Conservation (phyloP, 768 basidiomycete species). For the Leccinum variicolor region DNA sequence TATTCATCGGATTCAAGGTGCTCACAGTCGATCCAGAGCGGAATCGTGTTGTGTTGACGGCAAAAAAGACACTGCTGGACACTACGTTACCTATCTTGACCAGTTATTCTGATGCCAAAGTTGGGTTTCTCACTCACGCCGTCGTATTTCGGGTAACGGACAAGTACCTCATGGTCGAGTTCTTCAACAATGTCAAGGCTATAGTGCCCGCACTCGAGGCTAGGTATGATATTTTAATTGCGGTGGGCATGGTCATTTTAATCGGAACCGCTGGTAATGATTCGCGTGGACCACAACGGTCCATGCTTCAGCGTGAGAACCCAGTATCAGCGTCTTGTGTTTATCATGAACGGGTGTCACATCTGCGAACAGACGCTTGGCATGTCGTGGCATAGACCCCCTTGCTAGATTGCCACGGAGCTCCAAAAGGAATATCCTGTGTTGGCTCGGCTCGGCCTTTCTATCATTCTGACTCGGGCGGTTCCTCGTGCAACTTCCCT, state of each 20-base stretch:
- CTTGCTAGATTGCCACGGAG: conserved; percentile 59
- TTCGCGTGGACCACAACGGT: conserved; percentile 32
- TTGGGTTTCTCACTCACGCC: conserved; percentile 73
- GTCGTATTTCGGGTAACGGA: conserved; percentile 82
- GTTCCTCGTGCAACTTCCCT: no score
- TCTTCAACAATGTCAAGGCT: conserved; percentile 86
- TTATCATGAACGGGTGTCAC: neutral
- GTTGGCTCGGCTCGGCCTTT: no score
- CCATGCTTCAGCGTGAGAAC: conserved; percentile 45
- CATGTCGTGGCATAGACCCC: conserved; percentile 62
- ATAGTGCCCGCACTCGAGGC: conserved; percentile 78
- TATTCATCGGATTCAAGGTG: conserved; percentile 46
- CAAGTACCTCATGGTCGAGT: conserved; percentile 80
- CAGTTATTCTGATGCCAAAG: conserved; percentile 59
- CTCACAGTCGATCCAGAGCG: conserved; percentile 78
- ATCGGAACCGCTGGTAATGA: conserved; percentile 1
- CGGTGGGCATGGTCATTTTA: neutral
- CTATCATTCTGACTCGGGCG: no score
- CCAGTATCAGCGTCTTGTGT: neutral
- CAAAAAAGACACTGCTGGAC: conserved; percentile 87
- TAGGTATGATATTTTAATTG: conserved; percentile 48
- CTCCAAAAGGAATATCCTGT: no score
- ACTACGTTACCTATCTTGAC: conserved; percentile 72
- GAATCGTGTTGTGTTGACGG: conserved; percentile 80
- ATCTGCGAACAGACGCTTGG: conserved; percentile 60